Evolutionary conservation across 768 basidiomycete genomes (phyloP), one percentile per base, ranked within the genome.

Genomic region (Agrocybe praecox): DNA sequence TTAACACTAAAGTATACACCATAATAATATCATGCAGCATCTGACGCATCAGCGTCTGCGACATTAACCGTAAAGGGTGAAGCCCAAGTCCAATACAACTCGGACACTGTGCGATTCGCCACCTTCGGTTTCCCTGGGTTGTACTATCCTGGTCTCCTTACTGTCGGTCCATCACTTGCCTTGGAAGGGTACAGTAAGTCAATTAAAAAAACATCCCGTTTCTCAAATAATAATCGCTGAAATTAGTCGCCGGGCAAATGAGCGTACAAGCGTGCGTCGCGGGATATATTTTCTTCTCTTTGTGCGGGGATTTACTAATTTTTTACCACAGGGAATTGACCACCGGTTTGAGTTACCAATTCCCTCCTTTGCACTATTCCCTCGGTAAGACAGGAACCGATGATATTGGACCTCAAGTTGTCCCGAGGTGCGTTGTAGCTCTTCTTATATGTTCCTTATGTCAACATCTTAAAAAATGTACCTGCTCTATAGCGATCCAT

Each of bases 101-200:
- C 24, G 21, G 54, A 47, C 14, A 46, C 46, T 26, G 22, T 43
- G 49, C 46, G 49, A 44, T 42, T 55, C n/a, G 54, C 54, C 21
- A 55, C 54, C 2, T 55, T 55, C 43, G 54, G 54, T 12, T 55
- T 55, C 24, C 54, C 54, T 2, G 54, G 54, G 1, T 19, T 55
- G 32, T 55, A 55, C 49, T 55, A 55, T 49, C 54, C 54, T 40
- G 54, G 54, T 21, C 19, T 55, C 6, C 48, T 55, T 46, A 55
- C 54, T n/a, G 46, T 55, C 36, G 54, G 54, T 22, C 54, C 54
- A n/a, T 55, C 54, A 23, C 36, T 55, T 51, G 26, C 26, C 9
- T 29, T 29, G 26, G 26, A 29, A 29, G 26, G 26, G 9, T 29
- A 29, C 26, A 29, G 26, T 29, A 9, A 29, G 26, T 29, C 26